Percentiles rank a stretch among this genome's conserved stretches.
Conservation (phyloP, 1,139 yeast species). For the Protomyces inundatus region DNA sequence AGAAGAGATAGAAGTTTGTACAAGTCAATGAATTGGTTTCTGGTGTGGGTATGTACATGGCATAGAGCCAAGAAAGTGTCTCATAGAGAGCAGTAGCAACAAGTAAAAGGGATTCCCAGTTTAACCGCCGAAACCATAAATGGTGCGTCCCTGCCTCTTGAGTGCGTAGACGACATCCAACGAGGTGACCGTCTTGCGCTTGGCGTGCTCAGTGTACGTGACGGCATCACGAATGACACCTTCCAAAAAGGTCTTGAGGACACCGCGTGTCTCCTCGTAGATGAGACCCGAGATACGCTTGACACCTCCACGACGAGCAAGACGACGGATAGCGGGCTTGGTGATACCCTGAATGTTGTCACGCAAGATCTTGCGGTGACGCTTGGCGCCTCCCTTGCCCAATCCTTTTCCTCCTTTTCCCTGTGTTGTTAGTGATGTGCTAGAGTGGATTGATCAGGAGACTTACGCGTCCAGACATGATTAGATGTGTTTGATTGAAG, state of each 20-base stretch:
- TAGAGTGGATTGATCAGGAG: constrained; percentile 62
- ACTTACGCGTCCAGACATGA: constrained; percentile 21
- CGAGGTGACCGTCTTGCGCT: constrained; percentile 99
- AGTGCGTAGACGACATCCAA: constrained; percentile 98
- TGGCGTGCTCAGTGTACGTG: constrained; percentile 98
- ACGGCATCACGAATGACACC: constrained; percentile 98
- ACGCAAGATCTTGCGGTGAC: constrained; percentile 99
- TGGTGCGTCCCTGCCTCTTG: constrained; percentile 99
- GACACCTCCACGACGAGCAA: constrained; percentile 99
- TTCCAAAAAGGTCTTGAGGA: constrained; percentile 91
- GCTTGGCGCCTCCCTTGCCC: constrained; percentile 67
- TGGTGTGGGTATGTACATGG: not conserved
- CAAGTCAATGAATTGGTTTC: not conserved
- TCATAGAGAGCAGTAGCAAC: no score
- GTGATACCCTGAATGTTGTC: constrained; percentile 99
- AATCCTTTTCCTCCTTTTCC: constrained; percentile 99
- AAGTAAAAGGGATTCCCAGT: not conserved
- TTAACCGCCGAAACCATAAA: constrained; percentile 99
- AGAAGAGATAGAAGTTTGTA: not conserved
- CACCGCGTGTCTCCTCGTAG: constrained; percentile 98
- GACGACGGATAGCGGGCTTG: constrained; percentile 99
- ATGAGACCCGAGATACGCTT: constrained; percentile 98
- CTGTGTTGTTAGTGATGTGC: constrained; percentile 49
- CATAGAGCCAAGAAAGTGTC: not conserved
- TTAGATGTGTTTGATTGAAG: not conserved